Evolutionary conservation across 768 basidiomycete species (phyloP).

Genomic region (Suillus plorans): DNA sequence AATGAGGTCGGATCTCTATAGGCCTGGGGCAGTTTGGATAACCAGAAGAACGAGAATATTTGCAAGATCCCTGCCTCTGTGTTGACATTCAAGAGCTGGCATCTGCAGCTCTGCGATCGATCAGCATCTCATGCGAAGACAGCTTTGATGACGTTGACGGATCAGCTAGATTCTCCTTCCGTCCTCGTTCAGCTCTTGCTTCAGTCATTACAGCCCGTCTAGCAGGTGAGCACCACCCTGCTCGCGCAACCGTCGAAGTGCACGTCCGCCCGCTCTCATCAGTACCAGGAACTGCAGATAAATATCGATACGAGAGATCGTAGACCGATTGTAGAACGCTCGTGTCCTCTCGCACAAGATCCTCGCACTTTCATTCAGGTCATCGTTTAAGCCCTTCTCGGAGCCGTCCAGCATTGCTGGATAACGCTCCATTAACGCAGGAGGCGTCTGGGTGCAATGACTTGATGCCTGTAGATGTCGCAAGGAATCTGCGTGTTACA

Average conservation of each 20-base stretch:
- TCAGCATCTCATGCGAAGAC: conserved; percentile 50
- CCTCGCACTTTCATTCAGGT: conserved; percentile 77
- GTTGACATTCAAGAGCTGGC: background rate
- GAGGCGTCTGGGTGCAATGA: conserved; percentile 2
- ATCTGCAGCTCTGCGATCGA: background rate
- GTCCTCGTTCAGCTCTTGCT: conserved; percentile 47
- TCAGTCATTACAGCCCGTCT: conserved; percentile 75
- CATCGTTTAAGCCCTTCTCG: conserved; percentile 64
- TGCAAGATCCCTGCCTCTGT: background rate
- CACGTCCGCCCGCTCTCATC: conserved; percentile 66
- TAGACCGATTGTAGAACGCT: conserved; percentile 61
- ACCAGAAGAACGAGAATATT: background rate
- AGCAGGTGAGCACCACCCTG: conserved; percentile 60
- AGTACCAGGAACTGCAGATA: conserved; percentile 61
- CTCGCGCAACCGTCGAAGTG: conserved; percentile 75
- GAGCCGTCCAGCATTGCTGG: conserved; percentile 20
- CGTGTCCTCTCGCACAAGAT: conserved; percentile 62
- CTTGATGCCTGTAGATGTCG: conserved; percentile 11
- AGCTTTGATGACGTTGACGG: conserved; percentile 69
- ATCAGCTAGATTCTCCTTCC: conserved; percentile 61
- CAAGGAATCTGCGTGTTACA: conserved; percentile 19
- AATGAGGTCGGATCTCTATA: background rate
- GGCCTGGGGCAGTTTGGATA: background rate
- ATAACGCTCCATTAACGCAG: conserved; percentile 11
- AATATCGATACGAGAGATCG: conserved; percentile 49